A percentile compares a stretch with the other conserved stretches of the same genome.
phyloP scores from a whole-genome alignment of 176 grass and related monocot species.

The Melocanna baccifera region DNA sequence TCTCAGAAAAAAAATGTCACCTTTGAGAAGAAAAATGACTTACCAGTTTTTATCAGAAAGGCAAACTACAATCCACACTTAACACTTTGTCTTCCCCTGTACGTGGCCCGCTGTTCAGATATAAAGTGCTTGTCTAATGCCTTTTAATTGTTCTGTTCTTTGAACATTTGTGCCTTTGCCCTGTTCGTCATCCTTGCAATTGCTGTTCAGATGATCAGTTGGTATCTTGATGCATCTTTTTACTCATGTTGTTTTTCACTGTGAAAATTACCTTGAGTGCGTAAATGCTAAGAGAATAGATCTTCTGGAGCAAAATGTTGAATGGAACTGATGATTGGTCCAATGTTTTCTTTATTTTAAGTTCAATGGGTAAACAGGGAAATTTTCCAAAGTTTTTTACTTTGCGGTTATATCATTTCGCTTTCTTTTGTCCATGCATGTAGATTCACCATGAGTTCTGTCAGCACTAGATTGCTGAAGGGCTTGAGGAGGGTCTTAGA shows the following conservation, averaged over 20 bases:
- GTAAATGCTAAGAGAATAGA: not conserved
- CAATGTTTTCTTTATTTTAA: not conserved
- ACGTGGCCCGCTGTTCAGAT: not conserved
- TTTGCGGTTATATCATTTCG: slow-evolving; percentile 18
- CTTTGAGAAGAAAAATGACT: not conserved
- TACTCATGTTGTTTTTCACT: not conserved
- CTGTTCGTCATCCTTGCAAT: not conserved
- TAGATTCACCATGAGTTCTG: slow-evolving; percentile 60
- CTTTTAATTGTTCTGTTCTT: not conserved
- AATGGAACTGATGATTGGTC: not conserved
- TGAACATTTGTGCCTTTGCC: not conserved
- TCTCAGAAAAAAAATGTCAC: not conserved
- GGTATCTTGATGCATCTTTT: not conserved
- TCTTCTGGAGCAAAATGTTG: not conserved
- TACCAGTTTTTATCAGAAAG: not conserved
- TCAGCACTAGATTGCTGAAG: slow-evolving; percentile 46
- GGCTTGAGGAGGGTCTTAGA: slow-evolving; percentile 45
- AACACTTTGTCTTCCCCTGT: not conserved
- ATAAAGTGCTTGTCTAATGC: slow-evolving; percentile 2
- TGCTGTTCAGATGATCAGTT: not conserved
- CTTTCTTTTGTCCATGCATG: slow-evolving; percentile 29
- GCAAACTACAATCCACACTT: not conserved
- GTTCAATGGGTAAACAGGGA: not conserved
- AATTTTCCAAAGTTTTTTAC: not conserved
- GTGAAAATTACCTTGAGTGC: not conserved